Base-by-base conservation (phyloP, 1,139 yeast genomes). In the Debaryomycetaceae sp. region DNA sequence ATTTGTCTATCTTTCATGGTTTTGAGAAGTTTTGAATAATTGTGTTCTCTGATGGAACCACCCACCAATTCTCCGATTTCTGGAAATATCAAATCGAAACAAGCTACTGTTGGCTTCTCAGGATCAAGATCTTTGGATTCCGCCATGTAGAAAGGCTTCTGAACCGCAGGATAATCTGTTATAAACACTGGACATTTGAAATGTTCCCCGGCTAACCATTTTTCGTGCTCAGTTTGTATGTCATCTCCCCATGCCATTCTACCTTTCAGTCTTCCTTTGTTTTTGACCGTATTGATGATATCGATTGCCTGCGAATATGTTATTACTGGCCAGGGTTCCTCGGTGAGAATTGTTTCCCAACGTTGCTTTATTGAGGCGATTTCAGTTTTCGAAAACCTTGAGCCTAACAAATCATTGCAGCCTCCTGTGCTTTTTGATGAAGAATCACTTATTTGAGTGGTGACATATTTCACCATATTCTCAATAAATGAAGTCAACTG, bases 41-140 rank as follows among this genome's bases (percentile, higher is more conserved):
- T 64, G 53, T 87, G 87, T 53, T 92, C 96, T 61, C 99, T 86
- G 46, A 94, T 51, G 1, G 96, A 88, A 0, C 98, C 98, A 1
- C 98, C 98, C 3, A 88, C 82, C n/a, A 92, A 69, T 58, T 92
- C 98, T n/a, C 98, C 98, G 46, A 92, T 76, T 22, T 83, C 91
- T 0, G 98, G 98, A 17, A 91, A 78, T 5, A 92, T 66, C 40
- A 92, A 70, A 56, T 94, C 99, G 57, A 81, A 92, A 55, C 98
- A 91, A 0, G 87, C 95, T 3, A 87, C 98, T 0, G 96, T 89
- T 3, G 73, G 68, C 9, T 51, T 57, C 13, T 64, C 66, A 0
- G 58, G 51, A 30, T 67, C 61, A 19, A 49, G 58, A 0, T 49
- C 40, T 24, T 59, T 61, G 5, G 69, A 63, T 46, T 78, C 76